phyloP scores from a whole-genome alignment of 352 stramenopile species.

The Pythium coloratum region DNA sequence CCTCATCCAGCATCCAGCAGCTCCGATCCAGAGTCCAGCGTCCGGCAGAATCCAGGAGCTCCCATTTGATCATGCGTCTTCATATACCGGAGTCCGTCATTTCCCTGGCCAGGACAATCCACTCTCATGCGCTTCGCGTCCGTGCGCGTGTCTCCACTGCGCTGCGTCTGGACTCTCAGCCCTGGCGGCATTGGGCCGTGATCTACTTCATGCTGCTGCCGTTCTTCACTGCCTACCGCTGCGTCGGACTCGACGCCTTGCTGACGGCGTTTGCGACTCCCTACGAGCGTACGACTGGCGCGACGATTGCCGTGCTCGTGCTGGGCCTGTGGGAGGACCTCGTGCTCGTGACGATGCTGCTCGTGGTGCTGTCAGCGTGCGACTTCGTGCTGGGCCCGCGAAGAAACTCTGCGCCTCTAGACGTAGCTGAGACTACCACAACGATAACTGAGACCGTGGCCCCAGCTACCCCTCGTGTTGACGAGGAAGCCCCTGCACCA shows the following conservation, averaged over 20 bases:
- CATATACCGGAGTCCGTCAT: neutral
- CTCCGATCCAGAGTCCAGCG: neutral
- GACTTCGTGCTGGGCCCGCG: constrained; percentile 12
- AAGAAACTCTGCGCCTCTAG: constrained; percentile 3
- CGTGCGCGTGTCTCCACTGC: constrained; percentile 5
- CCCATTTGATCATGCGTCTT: neutral
- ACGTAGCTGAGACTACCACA: neutral
- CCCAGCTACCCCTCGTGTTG: neutral
- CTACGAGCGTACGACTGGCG: neutral
- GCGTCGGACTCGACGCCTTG: constrained; percentile 4
- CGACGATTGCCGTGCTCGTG: neutral
- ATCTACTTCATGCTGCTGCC: constrained; percentile 11
- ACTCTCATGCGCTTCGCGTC: neutral
- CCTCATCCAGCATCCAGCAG: constrained; percentile 9
- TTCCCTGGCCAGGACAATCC: neutral
- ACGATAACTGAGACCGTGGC: neutral
- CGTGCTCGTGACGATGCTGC: constrained; percentile 8
- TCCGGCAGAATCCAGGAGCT: neutral
- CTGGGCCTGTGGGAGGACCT: constrained; percentile 16
- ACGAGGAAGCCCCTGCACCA: neutral
- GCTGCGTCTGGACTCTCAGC: constrained; percentile 9
- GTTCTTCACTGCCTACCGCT: constrained; percentile 21
- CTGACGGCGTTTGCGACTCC: constrained; percentile 10
- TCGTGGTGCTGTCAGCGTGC: neutral
- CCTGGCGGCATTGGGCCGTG: constrained; percentile 17